Conservation (phyloP, 192 early-diverging fungal species). For the Coemansia biformis region DNA sequence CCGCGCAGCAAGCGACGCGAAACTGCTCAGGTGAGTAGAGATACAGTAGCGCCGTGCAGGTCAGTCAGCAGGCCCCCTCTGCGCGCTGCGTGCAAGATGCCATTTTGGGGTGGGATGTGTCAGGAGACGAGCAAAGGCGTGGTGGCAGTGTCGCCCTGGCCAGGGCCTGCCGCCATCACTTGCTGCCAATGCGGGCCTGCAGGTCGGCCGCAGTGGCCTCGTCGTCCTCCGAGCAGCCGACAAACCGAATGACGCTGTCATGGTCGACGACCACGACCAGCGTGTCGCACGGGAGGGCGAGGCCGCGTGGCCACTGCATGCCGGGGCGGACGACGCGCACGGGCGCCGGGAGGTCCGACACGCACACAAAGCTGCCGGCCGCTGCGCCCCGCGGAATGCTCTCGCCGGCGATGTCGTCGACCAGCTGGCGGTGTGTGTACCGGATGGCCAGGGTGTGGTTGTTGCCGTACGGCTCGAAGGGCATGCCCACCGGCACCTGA, state of each 20-base stretch:
- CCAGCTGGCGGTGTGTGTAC: slow-evolving; percentile 26
- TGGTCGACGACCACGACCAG: slow-evolving; percentile 31
- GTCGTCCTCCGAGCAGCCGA: slow-evolving; percentile 13
- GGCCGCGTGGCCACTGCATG: slow-evolving; percentile 32
- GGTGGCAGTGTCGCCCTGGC: too few species aligned
- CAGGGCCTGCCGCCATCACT: too few species aligned
- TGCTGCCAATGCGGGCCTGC: too few species aligned
- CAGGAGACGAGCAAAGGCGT: too few species aligned
- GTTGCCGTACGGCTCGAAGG: slow-evolving; percentile 33
- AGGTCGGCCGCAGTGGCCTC: too few species aligned
- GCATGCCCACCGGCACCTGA: slow-evolving; percentile 21
- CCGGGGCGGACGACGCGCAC: slow-evolving; percentile 39
- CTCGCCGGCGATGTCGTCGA: slow-evolving; percentile 46
- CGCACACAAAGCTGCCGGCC: slow-evolving; percentile 8
- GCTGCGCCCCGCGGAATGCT: slow-evolving; percentile 8
- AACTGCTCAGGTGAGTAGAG: too few species aligned
- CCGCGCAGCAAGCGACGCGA: too few species aligned
- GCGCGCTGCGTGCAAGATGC: too few species aligned
- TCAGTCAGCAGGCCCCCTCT: too few species aligned
- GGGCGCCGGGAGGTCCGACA: slow-evolving; percentile 37
- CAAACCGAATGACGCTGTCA: slow-evolving; percentile 29
- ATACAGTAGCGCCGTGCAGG: too few species aligned
- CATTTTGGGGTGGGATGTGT: too few species aligned
- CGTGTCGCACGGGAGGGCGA: slow-evolving; percentile 30
- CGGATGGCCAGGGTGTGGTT: slow-evolving; percentile 26